A percentile compares a stretch with the other conserved stretches of the same genome.
Conservation (phyloP, 352 stramenopile species). For the Pythium biforme region DNA sequence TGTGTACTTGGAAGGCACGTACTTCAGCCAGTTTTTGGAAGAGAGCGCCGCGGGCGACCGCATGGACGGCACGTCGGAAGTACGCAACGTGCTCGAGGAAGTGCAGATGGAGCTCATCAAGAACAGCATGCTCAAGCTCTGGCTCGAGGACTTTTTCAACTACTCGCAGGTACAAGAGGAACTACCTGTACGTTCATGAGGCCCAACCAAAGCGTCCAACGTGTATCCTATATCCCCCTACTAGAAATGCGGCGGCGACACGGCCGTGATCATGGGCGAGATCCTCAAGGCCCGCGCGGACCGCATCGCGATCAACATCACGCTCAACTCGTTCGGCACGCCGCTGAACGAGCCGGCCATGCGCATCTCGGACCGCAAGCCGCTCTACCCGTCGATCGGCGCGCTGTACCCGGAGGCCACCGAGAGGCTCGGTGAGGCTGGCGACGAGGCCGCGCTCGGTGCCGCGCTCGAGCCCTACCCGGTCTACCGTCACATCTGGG, state of each 20-base stretch:
- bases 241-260: conserved; percentile 95
- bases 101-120: conserved; percentile 99
- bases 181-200: too few relatives aligned
- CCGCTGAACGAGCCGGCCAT: conserved; percentile 93
- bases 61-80: conserved; percentile 83
- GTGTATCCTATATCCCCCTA: too few relatives aligned
- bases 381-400: conserved; percentile 97
- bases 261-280: conserved; percentile 96
- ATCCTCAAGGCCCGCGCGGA: conserved; percentile 95
- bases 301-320: conserved; percentile 99
- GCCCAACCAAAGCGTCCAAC: too few relatives aligned
- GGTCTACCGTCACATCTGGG: conserved; percentile 97
- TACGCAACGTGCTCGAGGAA: conserved; percentile 97
- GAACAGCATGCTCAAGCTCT: conserved; percentile 98
- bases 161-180: conserved; percentile 89
- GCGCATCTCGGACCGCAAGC: conserved; percentile 96
- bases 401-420: conserved; percentile 97
- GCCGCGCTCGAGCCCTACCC: conserved; percentile 93
- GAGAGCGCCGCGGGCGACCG: conserved; percentile 87
- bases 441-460: conserved; percentile 87
- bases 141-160: conserved; percentile 93
- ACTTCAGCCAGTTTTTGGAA: conserved; percentile 98
- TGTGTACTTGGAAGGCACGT: conserved; percentile 72
- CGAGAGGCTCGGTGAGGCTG: conserved; percentile 91
- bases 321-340: conserved; percentile 97